Conservation (phyloP, 768 basidiomycete species). For the Myochromella boudieri region DNA sequence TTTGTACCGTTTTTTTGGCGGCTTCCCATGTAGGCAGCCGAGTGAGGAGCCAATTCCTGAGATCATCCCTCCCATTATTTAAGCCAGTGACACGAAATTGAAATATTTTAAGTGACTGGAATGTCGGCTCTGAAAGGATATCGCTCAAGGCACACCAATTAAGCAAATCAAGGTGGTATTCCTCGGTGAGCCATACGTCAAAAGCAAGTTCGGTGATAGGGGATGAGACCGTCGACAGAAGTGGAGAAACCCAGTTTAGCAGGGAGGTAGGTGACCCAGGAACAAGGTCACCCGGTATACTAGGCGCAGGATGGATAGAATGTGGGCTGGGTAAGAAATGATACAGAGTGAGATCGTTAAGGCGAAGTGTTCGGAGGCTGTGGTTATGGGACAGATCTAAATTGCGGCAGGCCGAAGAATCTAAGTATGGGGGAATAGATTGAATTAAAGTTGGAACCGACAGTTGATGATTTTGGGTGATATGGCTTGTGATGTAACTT, state of each 20-base stretch:
- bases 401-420: conserved; percentile 19
- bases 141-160: conserved; percentile 28
- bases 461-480: neutral
- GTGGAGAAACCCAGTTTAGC: conserved; percentile 26
- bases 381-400: conserved; percentile 26
- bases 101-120: conserved; percentile 16
- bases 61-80: conserved; percentile 22
- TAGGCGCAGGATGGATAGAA: neutral
- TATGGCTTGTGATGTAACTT: neutral
- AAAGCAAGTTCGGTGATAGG: conserved; percentile 22
- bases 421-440: neutral
- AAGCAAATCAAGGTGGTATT: conserved; percentile 30
- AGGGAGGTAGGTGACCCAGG: conserved; percentile 19
- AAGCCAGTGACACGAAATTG: conserved; percentile 32
- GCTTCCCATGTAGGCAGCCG: conserved; percentile 17
- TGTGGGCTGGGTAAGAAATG: conserved; percentile 24
- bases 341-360: conserved; percentile 33
- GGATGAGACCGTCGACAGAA: conserved; percentile 26
- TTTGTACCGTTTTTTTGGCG: neutral
- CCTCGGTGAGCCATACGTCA: conserved; percentile 32
- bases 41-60: conserved; percentile 25
- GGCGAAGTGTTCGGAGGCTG: conserved; percentile 23
- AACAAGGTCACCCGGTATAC: no score
- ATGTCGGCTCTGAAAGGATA: conserved; percentile 16
- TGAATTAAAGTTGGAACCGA: neutral